These are phyloP conservation scores for Talaromyces atroroseus DNA, from an alignment of 2,329 filamentous ascomycete species.

Conservation along the genomic window DNA sequence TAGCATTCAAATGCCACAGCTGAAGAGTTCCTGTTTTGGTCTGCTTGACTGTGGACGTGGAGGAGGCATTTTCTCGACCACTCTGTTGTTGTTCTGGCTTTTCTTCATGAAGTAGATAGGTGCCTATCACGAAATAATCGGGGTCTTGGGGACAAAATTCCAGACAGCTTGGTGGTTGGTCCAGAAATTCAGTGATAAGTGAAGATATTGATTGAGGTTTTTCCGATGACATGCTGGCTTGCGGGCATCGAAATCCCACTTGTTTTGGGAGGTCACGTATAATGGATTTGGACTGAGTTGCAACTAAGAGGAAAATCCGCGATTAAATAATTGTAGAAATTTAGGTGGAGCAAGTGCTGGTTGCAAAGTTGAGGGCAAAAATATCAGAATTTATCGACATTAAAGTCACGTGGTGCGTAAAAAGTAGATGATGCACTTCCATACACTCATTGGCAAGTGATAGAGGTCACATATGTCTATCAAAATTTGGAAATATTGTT, in stretches of 20 bases:
- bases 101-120: conserved; percentile 61
- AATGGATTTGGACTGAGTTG: neutral
- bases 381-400: neutral
- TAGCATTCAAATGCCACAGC: conserved; percentile 52
- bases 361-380: neutral
- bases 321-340: neutral
- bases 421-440: neutral
- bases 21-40: conserved; percentile 68
- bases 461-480: neutral
- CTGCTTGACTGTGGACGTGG: conserved; percentile 41
- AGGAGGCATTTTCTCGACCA: conserved; percentile 16
- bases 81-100: conserved; percentile 21
- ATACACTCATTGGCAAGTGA: neutral
- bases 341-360: neutral
- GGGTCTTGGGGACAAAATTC: conserved; percentile 44
- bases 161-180: conserved; percentile 42
- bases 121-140: conserved; percentile 71
- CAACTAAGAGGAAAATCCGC: neutral
- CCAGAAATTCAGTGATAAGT: conserved; percentile 31
- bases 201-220: conserved; percentile 17
- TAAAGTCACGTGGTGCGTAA: neutral
- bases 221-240: conserved; percentile 3
- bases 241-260: neutral
- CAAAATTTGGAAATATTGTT: neutral
- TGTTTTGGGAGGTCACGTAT: too few species aligned